These are phyloP conservation scores for Yamadazyma paraphyllophila DNA, from an alignment of 805 yeast genomes.

Conservation along the genomic window DNA sequence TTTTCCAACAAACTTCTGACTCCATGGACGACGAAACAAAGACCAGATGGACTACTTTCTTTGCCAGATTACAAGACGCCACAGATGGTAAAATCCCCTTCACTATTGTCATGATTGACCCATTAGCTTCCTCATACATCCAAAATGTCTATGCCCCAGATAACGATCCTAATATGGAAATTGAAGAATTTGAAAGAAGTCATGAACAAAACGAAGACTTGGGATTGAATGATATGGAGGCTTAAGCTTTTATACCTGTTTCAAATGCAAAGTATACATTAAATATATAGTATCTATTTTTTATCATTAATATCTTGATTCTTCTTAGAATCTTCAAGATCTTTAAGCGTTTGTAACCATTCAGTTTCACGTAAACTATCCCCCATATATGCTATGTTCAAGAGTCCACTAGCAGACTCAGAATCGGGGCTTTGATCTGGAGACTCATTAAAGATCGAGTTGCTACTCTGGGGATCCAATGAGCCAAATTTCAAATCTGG, in stretches of 20 bases:
- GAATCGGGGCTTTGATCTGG: conserved; percentile 4
- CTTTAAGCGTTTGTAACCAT: conserved; percentile 27
- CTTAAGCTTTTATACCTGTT: conserved; percentile 18
- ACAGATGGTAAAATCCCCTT: conserved; percentile 77
- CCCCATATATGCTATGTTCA: conserved; percentile 23
- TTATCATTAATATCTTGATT: background rate
- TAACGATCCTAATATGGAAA: conserved; percentile 90
- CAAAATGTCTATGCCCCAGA: conserved; percentile 99
- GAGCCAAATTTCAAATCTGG: conserved; percentile 1
- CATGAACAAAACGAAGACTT: conserved; percentile 86
- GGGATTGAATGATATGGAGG: conserved; percentile 64
- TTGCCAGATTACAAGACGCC: conserved; percentile 72
- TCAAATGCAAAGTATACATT: conserved; percentile 1
- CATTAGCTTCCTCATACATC: conserved; percentile 90
- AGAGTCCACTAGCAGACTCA: conserved; percentile 3
- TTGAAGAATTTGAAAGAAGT: conserved; percentile 89
- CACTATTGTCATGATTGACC: conserved; percentile 89
- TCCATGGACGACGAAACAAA: conserved; percentile 81
- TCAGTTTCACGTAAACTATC: conserved; percentile 24
- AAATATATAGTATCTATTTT: background rate
- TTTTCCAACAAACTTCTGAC: conserved; percentile 82
- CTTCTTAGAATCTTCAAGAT: conserved; percentile 13
- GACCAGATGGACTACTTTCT: conserved; percentile 79
- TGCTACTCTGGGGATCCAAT: background rate
- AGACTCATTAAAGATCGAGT: background rate